Base-by-base conservation (phyloP, 164 flowering plant genomes). In the Vitis rotundifolia region DNA sequence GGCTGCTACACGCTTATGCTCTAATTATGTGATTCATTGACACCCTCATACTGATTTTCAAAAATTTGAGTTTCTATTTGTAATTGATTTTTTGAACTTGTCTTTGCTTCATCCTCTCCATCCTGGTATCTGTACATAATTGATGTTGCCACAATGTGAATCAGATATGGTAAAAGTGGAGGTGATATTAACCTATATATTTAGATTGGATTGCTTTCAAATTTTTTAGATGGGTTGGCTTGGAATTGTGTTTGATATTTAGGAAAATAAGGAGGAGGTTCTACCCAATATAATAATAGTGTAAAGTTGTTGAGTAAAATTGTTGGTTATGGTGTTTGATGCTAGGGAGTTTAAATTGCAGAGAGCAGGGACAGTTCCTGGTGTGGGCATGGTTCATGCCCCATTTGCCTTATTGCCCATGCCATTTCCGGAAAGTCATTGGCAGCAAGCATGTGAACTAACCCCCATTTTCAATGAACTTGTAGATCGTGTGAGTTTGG, bases 391-490 rank as follows among this genome's bases (percentile, higher is more conserved):
- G 88, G 87, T 87, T 69, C 99, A 96, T 83, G 97, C 95, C 62
- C 99, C 99, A 44, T 64, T 96, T 82, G 79, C 99, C 9, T 78
- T 96, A 75, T 66, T 96, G 79, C 99, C 99, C 10, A 56, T 63
- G 70, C 37, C 82, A 54, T 93, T 96, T 68, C 97, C 97, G 1
- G 83, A 85, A 75, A 78, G 77, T 75, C 76, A 89, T 26, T 92
- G 90, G 90, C 81, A 68, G 70, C 90, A 89, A 82, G 99, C 97
- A 61, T 89, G 98, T 79, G 97, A 92, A 58, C 61, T 96, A 67
- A 90, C 95, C 12, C 97, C 97, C 8, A 81, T 96, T 68, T 93
- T 96, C 79, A 96, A 88, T 76, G 99, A 96, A 76, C 92, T 96
- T 10, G 83, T 96, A 9, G 98, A 96, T 79, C 93, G 97, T 12